Evolutionary conservation across 2,329 filamentous ascomycete species (phyloP), one percentile per base, ranked within the genome.

Genomic region (Fusarium sororula): DNA sequence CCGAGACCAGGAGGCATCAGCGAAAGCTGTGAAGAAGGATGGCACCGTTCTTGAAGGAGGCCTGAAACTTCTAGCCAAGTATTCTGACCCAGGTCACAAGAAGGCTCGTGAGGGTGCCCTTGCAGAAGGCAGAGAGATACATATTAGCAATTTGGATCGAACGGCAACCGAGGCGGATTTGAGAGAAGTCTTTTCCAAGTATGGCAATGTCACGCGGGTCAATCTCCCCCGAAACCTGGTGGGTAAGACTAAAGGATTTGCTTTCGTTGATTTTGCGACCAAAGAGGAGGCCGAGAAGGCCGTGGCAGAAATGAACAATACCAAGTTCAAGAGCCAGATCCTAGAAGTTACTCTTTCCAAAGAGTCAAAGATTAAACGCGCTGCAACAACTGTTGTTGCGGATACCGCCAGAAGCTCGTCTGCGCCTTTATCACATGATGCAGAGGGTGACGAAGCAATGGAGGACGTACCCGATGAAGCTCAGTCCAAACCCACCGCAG

Each of bases 101-200:
- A 94, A 97, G 81, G 87, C 90, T 47, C 93, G 96, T 28, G 90
- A 92, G 66, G 95, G 95, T 28, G 91, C 95, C 15, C 88, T 93
- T 55, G 91, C 93, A n/a, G 96, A 98, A 81, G 94, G 94, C 7
- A 91, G 96, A 39, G 96, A 98, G 82, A 83, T 98, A 15, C 93
- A 95, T 77, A 86, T 98, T 59, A 91, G 87, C 61, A 92, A 94
- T 68, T 81, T 96, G 18, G 89, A 93, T 70, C 86, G 85, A 66
- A 86, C 86, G 37, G 86, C 89, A 4, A 88, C 85, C 7, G 93
- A 96, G 77, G 83, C 88, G 5, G 93, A 97, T 42, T 78, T 98
- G 41, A 87, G 88, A 67, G 88, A 90, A 14, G 82, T 93, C 0
- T 97, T 98, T 76, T 84, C 87, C 37, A 91, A 92, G 73, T 95